These are phyloP conservation scores for Sarocladium brachiariae DNA, from an alignment of 2,329 filamentous ascomycete species.

Conservation along the genomic window DNA sequence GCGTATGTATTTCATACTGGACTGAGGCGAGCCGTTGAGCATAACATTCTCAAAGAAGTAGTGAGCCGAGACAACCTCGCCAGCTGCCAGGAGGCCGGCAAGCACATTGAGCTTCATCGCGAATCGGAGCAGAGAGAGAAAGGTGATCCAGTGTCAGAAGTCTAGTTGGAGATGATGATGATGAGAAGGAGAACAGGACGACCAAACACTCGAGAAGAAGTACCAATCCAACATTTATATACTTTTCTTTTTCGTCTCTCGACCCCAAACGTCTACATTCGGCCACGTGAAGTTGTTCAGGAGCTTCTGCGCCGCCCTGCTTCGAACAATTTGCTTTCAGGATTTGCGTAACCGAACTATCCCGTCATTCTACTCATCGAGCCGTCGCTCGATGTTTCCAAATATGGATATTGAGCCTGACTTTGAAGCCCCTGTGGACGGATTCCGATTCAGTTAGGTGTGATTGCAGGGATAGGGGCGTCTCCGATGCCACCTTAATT, in stretches of 20 bases:
- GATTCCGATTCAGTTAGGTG: too few species aligned
- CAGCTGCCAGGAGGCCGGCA: constrained; percentile 11
- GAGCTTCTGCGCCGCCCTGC: too few species aligned
- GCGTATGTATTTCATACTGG: constrained; percentile 18
- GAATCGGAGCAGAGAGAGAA: neutral
- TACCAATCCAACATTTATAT: too few species aligned
- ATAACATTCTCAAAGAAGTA: constrained; percentile 22
- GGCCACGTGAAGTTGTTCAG: too few species aligned
- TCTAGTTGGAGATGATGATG: too few species aligned
- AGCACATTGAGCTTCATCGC: constrained; percentile 6
- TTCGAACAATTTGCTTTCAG: too few species aligned
- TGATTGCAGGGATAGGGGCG: neutral
- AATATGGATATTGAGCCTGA: neutral
- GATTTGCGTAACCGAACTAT: too few species aligned
- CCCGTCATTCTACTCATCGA: neutral
- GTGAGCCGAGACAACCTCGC: constrained; percentile 20
- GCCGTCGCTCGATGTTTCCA: neutral
- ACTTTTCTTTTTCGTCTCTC: too few species aligned
- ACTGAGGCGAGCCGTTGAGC: constrained; percentile 15
- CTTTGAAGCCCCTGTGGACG: neutral
- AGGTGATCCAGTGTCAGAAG: too few species aligned
- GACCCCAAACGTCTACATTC: too few species aligned
- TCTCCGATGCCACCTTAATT: neutral
- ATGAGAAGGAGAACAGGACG: too few species aligned
- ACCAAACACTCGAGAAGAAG: too few species aligned